These are phyloP conservation scores for Musa beccarii DNA, from an alignment of 176 grass and related monocot species.

Conservation along the genomic window DNA sequence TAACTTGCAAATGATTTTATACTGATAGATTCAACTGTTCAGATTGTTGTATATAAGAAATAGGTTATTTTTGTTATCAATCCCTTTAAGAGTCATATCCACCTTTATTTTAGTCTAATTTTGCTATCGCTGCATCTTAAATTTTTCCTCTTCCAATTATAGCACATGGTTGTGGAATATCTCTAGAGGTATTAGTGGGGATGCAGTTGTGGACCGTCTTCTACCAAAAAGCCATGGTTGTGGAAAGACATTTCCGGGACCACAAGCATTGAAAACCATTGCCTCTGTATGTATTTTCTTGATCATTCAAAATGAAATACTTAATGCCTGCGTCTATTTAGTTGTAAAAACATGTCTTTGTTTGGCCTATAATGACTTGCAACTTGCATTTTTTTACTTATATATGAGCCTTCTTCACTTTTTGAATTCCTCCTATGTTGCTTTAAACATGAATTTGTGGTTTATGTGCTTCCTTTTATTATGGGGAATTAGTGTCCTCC, in stretches of 20 bases:
- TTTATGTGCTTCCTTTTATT: background rate
- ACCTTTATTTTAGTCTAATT: background rate
- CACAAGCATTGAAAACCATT: constrained; percentile 53
- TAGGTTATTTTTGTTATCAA: no score
- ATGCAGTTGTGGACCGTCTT: constrained; percentile 88
- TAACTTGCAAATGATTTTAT: no score
- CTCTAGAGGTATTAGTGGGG: constrained; percentile 76
- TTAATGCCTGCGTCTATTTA: background rate
- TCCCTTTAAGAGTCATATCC: background rate
- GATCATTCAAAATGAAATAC: background rate
- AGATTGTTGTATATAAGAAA: background rate
- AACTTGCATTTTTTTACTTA: background rate
- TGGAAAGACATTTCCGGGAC: constrained; percentile 99
- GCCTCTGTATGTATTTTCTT: constrained; percentile 35
- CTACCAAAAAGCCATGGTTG: constrained; percentile 85
- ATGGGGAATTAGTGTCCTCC: background rate
- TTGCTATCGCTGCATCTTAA: constrained; percentile 2
- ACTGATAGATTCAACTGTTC: background rate
- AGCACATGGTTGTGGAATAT: constrained; percentile 95
- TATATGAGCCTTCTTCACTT: background rate
- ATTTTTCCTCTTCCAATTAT: constrained; percentile 3
- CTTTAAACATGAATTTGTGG: background rate
- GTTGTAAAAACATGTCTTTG: background rate
- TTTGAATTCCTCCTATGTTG: background rate
- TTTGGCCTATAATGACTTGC: background rate